Percentiles rank a stretch among this genome's conserved stretches.
These are phyloP conservation scores for Euclidium syriacum DNA, from an alignment of 345 rosid genomes.

Conservation along the genomic window DNA sequence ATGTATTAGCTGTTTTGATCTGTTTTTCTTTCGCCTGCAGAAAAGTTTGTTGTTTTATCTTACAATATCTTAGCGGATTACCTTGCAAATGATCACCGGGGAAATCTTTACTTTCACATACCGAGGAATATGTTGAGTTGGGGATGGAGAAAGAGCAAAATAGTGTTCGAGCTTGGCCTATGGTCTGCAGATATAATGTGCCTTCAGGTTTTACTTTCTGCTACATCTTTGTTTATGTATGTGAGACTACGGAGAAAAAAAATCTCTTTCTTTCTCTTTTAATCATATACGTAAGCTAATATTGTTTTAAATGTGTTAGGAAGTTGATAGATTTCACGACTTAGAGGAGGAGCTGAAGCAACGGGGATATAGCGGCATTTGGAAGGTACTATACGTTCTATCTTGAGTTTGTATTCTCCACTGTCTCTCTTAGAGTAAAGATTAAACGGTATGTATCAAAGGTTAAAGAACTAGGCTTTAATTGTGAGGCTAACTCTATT, in stretches of 20 bases:
- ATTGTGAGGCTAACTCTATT: constrained; percentile 6
- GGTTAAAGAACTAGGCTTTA: constrained; percentile 4
- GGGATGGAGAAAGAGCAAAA: constrained; percentile 70
- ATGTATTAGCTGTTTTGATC: background rate
- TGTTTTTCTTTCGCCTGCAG: constrained; percentile 38
- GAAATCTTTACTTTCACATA: constrained; percentile 75
- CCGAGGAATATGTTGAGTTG: constrained; percentile 72
- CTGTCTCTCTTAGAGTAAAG: background rate
- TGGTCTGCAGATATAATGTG: constrained; percentile 98
- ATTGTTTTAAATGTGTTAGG: constrained; percentile 39
- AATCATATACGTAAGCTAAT: background rate
- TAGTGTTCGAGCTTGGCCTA: constrained; percentile 76
- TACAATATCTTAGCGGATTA: constrained; percentile 93
- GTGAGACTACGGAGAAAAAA: background rate
- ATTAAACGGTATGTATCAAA: background rate
- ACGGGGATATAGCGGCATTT: constrained; percentile 71
- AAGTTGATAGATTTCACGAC: constrained; percentile 87
- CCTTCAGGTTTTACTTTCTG: constrained; percentile 58
- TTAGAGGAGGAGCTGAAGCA: constrained; percentile 60
- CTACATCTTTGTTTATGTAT: background rate
- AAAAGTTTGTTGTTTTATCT: constrained; percentile 65
- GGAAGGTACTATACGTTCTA: constrained; percentile 56
- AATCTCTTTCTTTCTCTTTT: background rate
- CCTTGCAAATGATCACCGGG: constrained; percentile 71
- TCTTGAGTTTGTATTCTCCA: background rate